These are phyloP conservation scores for Naegleria lovaniensis DNA, from an alignment of 208 protist species.

Conservation along the genomic window DNA sequence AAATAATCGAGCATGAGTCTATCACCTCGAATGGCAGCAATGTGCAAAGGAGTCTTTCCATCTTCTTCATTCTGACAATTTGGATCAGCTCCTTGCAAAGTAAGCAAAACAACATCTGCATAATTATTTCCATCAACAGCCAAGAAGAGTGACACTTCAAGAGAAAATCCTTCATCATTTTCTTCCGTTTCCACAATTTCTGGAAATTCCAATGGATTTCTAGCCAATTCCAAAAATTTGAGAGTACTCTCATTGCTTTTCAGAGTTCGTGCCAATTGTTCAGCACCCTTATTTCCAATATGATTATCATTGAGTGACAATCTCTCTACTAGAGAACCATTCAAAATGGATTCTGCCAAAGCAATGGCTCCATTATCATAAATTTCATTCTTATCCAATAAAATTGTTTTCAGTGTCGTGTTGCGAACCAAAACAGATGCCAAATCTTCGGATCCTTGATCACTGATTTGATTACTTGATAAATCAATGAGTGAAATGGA, in stretches of 20 bases:
- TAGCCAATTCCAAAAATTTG: neutral
- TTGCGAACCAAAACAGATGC: neutral
- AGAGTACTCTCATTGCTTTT: neutral
- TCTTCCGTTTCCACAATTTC: neutral
- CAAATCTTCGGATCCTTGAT: constrained; percentile 2
- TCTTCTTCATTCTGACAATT: constrained; percentile 21
- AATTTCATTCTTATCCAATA: neutral
- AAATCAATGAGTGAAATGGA: neutral
- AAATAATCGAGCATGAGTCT: neutral
- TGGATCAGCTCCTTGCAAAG: neutral
- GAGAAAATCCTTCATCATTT: neutral
- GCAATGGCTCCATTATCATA: neutral
- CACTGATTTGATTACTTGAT: neutral
- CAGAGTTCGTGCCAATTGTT: neutral
- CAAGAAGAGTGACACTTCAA: constrained; percentile 5
- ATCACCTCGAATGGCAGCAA: constrained; percentile 4
- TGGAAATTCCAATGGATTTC: neutral
- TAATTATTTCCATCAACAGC: constrained; percentile 11
- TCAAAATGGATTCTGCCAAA: neutral
- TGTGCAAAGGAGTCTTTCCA: constrained; percentile 14
- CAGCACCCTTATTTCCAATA: neutral
- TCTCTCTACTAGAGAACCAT: neutral
- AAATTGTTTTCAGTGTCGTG: neutral
- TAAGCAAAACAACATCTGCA: neutral
- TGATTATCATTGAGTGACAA: neutral